Base-by-base conservation (phyloP, 2,329 filamentous ascomycete genomes). In the Ilyonectria destructans region DNA sequence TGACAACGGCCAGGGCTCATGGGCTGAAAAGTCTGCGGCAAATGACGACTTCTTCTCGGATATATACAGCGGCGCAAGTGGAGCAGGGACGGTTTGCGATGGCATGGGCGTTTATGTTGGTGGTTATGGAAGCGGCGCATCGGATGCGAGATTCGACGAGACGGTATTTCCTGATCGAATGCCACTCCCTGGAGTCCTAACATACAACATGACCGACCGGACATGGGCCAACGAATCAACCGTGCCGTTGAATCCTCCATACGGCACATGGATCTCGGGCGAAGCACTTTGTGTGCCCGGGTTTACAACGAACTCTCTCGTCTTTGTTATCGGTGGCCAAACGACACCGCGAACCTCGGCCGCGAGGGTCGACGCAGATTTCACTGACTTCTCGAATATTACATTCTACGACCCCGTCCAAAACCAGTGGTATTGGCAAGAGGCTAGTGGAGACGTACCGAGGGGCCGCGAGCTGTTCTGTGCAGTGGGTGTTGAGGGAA, bases 241-340 rank as follows among this genome's bases (percentile, higher is more conserved):
- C 4, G 48, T 31, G 33, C 17, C 45, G 6, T 37, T 64, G 52
- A 58, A 40, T 19, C 48, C 62, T 7, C 55, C 55, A 1, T 52
- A 58, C 35, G 62, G 55, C 7, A 64, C 62, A 1, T 64, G 21
- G 23, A 64, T 46, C 35, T 64, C 62, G 6, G 62, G 62, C 15
- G 29, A 57, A 12, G 55, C 45, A 17, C 13, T 58, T 6, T 64
- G 55, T 17, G 35, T 58, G 2, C 10, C 19, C 15, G 46, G 46
- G 13, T 58, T 58, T 46, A 35, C 29, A 4, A 13, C 23, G 31
- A 26, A 35, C 40, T 21, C n/a, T 6, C 45, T 58, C 5, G 33
- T 58, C 45, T 58, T 64, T 15, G 40, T 57, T 9, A 35, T 64
- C 8, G 49, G 61, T 19, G 61, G 61, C 1, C 45, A 58, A n/a